Percentiles rank a stretch among this genome's conserved stretches.
Evolutionary conservation across 495 filamentous ascomycete species (phyloP).

Genomic region (Hapsidospora chrysogenum): DNA sequence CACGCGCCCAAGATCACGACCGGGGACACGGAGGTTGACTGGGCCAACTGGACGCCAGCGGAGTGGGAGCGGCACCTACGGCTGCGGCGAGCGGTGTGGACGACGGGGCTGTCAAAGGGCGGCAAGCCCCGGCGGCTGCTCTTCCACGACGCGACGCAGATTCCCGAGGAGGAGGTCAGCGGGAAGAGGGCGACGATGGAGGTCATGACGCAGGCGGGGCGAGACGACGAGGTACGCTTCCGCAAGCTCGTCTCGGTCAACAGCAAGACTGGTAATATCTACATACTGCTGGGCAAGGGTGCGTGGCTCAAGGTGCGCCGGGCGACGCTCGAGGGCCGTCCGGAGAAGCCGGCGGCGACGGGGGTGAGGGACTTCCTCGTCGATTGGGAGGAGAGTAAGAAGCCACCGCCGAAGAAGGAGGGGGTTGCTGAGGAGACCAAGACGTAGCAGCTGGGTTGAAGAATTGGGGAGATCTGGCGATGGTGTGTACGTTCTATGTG

Average conservation of each 20-base stretch:
- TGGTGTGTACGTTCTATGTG: no score
- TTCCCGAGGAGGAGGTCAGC: constrained; percentile 3
- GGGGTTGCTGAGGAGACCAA: no score
- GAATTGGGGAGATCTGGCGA: no score
- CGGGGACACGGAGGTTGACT: constrained; percentile 14
- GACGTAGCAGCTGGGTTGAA: no score
- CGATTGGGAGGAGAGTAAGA: constrained; percentile 1
- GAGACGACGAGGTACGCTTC: no score
- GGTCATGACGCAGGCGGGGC: constrained; percentile 6
- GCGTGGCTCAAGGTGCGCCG: constrained; percentile 6
- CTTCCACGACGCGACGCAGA: constrained; percentile 5
- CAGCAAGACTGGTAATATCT: no score
- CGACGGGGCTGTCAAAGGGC: background rate
- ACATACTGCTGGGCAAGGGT: no score
- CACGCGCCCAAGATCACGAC: constrained; percentile 24
- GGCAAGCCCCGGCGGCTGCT: constrained; percentile 9
- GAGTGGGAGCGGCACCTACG: constrained; percentile 2
- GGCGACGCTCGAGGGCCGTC: background rate
- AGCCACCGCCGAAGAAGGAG: no score
- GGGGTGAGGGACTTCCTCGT: background rate
- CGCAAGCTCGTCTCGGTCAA: no score
- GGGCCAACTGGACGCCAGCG: constrained; percentile 5
- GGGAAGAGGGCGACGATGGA: constrained; percentile 3
- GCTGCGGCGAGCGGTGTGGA: constrained; percentile 12
- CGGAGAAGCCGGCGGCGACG: no score